A percentile compares a stretch with the other conserved stretches of the same genome.
phyloP scores from a whole-genome alignment of 1,284 basidiomycete species.

The Fomitopsis palustris region DNA sequence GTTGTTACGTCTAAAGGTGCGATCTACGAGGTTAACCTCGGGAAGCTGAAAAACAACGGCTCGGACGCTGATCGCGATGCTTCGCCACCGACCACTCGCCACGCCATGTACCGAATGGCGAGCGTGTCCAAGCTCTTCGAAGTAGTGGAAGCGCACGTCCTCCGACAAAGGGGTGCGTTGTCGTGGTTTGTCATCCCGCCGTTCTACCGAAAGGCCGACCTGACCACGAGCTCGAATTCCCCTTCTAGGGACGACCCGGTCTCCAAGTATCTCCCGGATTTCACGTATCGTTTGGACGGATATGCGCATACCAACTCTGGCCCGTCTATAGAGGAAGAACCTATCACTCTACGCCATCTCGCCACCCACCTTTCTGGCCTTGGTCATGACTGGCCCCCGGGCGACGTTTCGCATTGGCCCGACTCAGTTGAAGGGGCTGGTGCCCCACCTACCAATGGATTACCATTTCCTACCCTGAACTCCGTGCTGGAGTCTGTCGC shows the following conservation, averaged over 20 bases:
- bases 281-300: conserved; percentile 22
- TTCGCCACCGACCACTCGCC: conserved; percentile 17
- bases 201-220: neutral
- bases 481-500: conserved; percentile 33
- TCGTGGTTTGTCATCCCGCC: conserved; percentile 31
- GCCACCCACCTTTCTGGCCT: conserved; percentile 47
- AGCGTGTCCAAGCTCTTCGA: conserved; percentile 48
- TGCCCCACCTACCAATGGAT: conserved; percentile 25
- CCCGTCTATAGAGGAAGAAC: conserved; percentile 13
- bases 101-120: conserved; percentile 46
- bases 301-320: neutral
- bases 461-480: conserved; percentile 27
- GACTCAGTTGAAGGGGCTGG: conserved; percentile 23
- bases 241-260: conserved; percentile 39
- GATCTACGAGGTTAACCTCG: conserved; percentile 36
- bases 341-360: conserved; percentile 43
- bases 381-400: conserved; percentile 42
- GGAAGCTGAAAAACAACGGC: conserved; percentile 42
- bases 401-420: conserved; percentile 38
- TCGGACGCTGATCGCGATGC: conserved; percentile 15
- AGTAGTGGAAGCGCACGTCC: conserved; percentile 41
- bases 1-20: conserved; percentile 37
- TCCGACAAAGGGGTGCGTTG: conserved; percentile 40
- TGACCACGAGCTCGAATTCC: neutral
- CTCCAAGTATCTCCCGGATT: conserved; percentile 35